A percentile compares a stretch with the other conserved stretches of the same genome.
phyloP scores from a whole-genome alignment of 768 basidiomycete species.

The Xerocomus brunneocitrinus region DNA sequence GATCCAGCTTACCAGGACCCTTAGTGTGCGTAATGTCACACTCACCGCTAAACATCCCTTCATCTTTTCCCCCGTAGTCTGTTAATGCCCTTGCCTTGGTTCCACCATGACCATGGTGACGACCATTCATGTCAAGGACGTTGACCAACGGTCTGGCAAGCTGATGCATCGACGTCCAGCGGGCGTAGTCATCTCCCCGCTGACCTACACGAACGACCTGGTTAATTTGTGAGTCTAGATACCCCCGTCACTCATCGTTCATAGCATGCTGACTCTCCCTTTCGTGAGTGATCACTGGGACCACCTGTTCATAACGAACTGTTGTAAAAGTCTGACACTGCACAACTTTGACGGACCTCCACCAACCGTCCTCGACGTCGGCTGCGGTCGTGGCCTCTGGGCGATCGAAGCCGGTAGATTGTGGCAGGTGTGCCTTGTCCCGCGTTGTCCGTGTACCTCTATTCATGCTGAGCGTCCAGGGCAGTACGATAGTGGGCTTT shows the following conservation, averaged over 20 bases:
- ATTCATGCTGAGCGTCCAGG: conserved; percentile 31
- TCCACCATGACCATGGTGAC: conserved; percentile 20
- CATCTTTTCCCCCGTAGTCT: conserved; percentile 10
- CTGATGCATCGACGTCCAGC: conserved; percentile 39
- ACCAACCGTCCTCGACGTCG: conserved; percentile 55
- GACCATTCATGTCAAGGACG: conserved; percentile 35
- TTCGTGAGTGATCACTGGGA: conserved; percentile 64
- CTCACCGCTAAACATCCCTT: conserved; percentile 15
- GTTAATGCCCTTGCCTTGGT: conserved; percentile 22
- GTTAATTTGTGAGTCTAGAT: conserved; percentile 48
- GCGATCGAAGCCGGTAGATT: conserved; percentile 59
- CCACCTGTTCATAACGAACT: conserved; percentile 55
- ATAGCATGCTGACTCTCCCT: conserved; percentile 1
- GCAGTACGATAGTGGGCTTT: conserved; percentile 53
- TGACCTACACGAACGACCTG: conserved; percentile 44
- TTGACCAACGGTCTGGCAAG: conserved; percentile 40
- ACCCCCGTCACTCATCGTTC: not conserved
- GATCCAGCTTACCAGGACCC: conserved; percentile 12
- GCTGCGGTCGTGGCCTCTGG: conserved; percentile 72
- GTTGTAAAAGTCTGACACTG: conserved; percentile 47
- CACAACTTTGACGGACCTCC: conserved; percentile 53
- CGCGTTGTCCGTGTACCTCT: not conserved
- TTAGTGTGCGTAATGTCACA: conserved; percentile 18
- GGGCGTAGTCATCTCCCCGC: conserved; percentile 54
- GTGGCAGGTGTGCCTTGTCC: conserved; percentile 50